Base-by-base conservation (phyloP, 257 asterid species). In the Penstemon eatonii region DNA sequence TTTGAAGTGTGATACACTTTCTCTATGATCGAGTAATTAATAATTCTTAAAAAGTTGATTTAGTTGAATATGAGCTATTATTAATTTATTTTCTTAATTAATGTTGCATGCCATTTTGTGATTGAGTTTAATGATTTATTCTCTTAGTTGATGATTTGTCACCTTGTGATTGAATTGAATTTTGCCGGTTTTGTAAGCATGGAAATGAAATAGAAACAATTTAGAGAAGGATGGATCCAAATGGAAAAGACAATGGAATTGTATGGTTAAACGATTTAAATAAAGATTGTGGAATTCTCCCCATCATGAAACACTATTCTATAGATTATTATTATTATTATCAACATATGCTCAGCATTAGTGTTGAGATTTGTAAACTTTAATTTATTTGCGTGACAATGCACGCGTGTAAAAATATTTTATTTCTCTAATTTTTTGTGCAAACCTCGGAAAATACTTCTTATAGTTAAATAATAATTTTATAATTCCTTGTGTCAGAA, bases 251-350 rank as follows among this genome's bases (percentile, higher is more conserved):
- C 70, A 70, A 18, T 47, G 59, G 33, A 70, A 70, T 76, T 66
- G 80, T 58, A 82, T 85, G 88, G 88, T 56, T 39, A 61, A 75
- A 72, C 19, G 57, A 73, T 60, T 79, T 61, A 75, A 77, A 64
- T 75, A 72, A 56, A 71, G 61, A 46, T 15, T 47, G 55, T 76
- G 73, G 73, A 74, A 66, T 76, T 70, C 57, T 71, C 73, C 73
- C 78, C 79, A 71, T 76, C 65, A 81, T 58, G 66, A 60, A 73
- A 73, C 79, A 79, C 54, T 65, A 58, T 51, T 19, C 47, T 54
- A 56, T 66, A 70, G 53, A 49, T 53, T 62, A 54, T 53, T 61
- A 7, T 7, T 46, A 60, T 54, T 49, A 19, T 46, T 47, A 59
- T 6, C 4, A 69, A 55, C 56, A 71, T 75, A 63, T 72, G 79